Percentiles rank a stretch among this genome's conserved stretches.
Evolutionary conservation across 169 alveolate genomes (phyloP).

Genomic region (Amoebophrya sp.): DNA sequence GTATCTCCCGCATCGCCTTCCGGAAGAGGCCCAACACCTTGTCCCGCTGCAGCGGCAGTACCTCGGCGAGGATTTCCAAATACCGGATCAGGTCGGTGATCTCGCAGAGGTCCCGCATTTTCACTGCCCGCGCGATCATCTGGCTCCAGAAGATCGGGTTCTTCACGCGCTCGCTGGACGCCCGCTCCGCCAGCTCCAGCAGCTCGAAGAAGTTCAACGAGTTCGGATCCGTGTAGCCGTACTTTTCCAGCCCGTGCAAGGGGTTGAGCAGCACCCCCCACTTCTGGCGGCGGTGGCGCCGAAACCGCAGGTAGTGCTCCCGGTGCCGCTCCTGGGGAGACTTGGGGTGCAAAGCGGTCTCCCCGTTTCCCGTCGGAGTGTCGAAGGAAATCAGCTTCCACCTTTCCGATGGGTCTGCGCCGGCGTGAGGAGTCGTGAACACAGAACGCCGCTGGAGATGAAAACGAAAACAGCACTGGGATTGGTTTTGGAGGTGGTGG

Average conservation of each 20-base stretch:
- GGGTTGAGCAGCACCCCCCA: background rate
- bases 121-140: background rate
- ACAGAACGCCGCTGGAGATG: no score
- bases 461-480: no score
- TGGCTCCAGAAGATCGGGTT: background rate
- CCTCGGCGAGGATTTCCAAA: background rate
- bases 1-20: background rate
- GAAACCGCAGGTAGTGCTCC: background rate
- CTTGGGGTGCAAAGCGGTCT: no score
- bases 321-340: background rate
- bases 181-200: background rate
- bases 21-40: background rate
- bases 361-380: no score
- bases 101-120: background rate
- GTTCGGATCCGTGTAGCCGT: background rate
- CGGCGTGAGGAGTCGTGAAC: no score
- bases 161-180: background rate
- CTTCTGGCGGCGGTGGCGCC: background rate
- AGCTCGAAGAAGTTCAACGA: background rate
- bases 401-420: no score
- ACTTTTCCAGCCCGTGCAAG: background rate
- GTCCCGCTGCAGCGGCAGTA: background rate
- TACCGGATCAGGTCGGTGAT: background rate
- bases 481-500: no score
- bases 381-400: no score